A percentile compares a stretch with the other conserved stretches of the same genome.
phyloP scores from a whole-genome alignment of 2,329 filamentous ascomycete species.

The Claviceps fusiformis region DNA sequence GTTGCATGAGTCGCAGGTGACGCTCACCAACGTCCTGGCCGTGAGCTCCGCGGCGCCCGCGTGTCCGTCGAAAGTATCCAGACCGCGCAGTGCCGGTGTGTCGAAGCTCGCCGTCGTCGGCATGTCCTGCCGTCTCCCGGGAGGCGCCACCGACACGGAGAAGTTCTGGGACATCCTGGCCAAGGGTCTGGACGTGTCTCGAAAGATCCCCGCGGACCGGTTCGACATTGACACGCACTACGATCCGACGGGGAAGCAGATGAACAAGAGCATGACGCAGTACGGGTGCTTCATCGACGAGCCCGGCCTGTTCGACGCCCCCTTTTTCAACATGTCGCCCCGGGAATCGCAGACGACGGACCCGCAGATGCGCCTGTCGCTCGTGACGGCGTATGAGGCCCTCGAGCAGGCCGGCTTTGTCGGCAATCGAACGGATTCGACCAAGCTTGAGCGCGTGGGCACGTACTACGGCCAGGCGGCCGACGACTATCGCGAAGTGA shows the following conservation, averaged over 20 bases:
- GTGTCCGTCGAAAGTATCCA: neutral
- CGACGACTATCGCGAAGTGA: constrained; percentile 43
- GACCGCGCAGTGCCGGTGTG: constrained; percentile 1
- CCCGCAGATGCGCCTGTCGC: constrained; percentile 57
- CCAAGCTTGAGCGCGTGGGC: constrained; percentile 44
- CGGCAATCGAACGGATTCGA: constrained; percentile 26
- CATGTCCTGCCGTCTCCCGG: constrained; percentile 30
- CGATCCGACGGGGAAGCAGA: constrained; percentile 49
- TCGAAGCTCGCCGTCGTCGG: constrained; percentile 72
- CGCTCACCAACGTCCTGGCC: neutral
- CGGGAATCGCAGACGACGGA: constrained; percentile 59
- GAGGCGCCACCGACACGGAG: constrained; percentile 24
- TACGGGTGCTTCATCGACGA: constrained; percentile 57
- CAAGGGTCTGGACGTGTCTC: constrained; percentile 44
- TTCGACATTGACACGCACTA: constrained; percentile 53
- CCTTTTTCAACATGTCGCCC: constrained; percentile 71
- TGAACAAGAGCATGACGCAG: constrained; percentile 53
- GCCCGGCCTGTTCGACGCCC: constrained; percentile 57
- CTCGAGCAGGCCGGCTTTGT: constrained; percentile 55
- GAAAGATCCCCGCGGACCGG: constrained; percentile 44
- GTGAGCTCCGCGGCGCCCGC: neutral
- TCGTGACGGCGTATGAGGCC: constrained; percentile 65
- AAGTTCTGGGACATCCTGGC: constrained; percentile 9
- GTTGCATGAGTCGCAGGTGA: neutral
- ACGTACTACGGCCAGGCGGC: constrained; percentile 54